phyloP scores from a whole-genome alignment of 2,329 filamentous ascomycete species.

The Beauveria rudraprayagi region DNA sequence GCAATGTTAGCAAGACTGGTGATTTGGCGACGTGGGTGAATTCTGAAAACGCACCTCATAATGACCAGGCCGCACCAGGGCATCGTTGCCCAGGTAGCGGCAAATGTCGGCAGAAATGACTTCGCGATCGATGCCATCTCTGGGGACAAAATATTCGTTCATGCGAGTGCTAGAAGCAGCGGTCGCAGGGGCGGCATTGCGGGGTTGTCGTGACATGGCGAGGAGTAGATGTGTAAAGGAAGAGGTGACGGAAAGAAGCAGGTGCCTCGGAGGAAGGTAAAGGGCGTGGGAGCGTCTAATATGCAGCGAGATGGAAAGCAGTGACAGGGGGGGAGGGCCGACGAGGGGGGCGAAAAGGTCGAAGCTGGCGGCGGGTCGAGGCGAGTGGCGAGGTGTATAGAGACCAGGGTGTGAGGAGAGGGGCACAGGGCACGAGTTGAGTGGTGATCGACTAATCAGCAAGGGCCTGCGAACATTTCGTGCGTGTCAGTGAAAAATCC shows the following conservation, averaged over 20 bases:
- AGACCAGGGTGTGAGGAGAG: background rate
- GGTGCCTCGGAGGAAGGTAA: background rate
- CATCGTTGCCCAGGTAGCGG: slow-evolving; percentile 76
- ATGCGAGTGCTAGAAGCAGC: slow-evolving; percentile 41
- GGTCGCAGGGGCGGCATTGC: slow-evolving; percentile 28
- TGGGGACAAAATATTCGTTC: slow-evolving; percentile 74
- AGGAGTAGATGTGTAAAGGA: slow-evolving; percentile 4
- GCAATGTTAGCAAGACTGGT: background rate
- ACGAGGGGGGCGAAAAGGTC: background rate
- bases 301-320: slow-evolving; percentile 3
- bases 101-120: slow-evolving; percentile 81
- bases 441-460: slow-evolving; percentile 1
- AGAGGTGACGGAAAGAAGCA: background rate
- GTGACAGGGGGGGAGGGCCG: background rate
- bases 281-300: background rate
- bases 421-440: background rate
- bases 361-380: background rate
- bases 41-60: slow-evolving; percentile 53
- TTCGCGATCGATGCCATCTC: slow-evolving; percentile 74
- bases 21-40: background rate
- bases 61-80: slow-evolving; percentile 65
- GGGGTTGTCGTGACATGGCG: slow-evolving; percentile 33
- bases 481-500: background rate
- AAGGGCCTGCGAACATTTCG: background rate
- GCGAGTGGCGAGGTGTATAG: slow-evolving; percentile 1